These are phyloP conservation scores for Coemansia reversa DNA, from an alignment of 192 early-diverging fungal genomes.

Conservation along the genomic window DNA sequence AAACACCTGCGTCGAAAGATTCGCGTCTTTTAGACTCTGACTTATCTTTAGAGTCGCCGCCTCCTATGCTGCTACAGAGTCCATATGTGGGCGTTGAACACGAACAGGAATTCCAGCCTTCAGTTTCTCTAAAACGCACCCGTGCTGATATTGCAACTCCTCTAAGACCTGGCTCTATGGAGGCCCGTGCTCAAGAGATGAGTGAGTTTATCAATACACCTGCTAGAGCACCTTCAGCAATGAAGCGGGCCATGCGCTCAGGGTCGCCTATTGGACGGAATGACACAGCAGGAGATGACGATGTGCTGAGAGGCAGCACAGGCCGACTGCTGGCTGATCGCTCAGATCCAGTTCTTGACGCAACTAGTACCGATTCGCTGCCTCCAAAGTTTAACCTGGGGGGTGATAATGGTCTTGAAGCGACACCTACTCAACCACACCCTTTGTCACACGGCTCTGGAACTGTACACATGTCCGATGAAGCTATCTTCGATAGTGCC, in stretches of 20 bases:
- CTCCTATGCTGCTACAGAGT: slow-evolving; percentile 30
- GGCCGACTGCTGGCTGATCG: neutral
- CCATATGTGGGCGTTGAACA: neutral
- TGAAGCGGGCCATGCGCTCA: slow-evolving; percentile 35
- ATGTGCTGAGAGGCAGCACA: slow-evolving; percentile 2
- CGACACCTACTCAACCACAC: neutral
- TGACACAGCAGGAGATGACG: neutral
- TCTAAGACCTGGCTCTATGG: slow-evolving; percentile 24
- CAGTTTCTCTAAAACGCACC: slow-evolving; percentile 30
- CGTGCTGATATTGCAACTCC: slow-evolving; percentile 50
- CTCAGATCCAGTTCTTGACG: neutral
- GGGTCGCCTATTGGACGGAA: slow-evolving; percentile 28
- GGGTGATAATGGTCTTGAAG: neutral
- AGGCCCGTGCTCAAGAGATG: slow-evolving; percentile 25
- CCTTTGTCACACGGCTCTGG: neutral
- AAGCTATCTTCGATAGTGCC: neutral
- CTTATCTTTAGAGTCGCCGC: slow-evolving; percentile 31
- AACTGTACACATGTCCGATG: neutral
- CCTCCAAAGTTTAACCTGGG: slow-evolving; percentile 9
- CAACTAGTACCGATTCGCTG: neutral
- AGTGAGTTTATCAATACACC: slow-evolving; percentile 43
- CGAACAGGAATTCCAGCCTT: neutral
- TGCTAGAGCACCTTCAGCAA: slow-evolving; percentile 36
- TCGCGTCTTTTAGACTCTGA: slow-evolving; percentile 9
- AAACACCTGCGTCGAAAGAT: neutral